phyloP scores from a whole-genome alignment of 257 asterid genomes.

The Cordia subcordata region DNA sequence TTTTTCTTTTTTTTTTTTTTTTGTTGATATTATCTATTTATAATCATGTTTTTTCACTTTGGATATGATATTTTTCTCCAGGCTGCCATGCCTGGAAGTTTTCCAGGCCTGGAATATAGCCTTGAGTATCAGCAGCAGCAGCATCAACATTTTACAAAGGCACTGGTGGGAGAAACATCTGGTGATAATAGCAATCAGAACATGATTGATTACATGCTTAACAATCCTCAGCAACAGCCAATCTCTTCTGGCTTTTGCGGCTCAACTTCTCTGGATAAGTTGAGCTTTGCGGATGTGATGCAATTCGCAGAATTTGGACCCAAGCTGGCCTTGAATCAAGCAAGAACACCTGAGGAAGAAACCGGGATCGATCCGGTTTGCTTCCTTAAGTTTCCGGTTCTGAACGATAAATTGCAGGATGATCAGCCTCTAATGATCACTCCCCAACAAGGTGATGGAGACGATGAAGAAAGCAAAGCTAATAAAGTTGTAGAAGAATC shows the following conservation, averaged over 20 bases:
- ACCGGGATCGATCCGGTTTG: constrained; percentile 58
- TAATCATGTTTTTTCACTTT: constrained; percentile 29
- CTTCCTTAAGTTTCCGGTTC: constrained; percentile 76
- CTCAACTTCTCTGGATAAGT: constrained; percentile 57
- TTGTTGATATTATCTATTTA: constrained; percentile 14
- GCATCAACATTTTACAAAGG: constrained; percentile 17
- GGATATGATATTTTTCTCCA: constrained; percentile 40
- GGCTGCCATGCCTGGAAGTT: constrained; percentile 32
- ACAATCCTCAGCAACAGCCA: constrained; percentile 18
- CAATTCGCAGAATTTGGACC: constrained; percentile 88
- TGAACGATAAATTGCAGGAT: constrained; percentile 50
- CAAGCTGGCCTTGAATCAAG: constrained; percentile 49
- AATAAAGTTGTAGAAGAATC: constrained; percentile 8
- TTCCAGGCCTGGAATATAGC: constrained; percentile 33
- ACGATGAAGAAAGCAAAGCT: constrained; percentile 17
- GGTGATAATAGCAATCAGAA: constrained; percentile 25
- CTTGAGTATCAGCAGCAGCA: constrained; percentile 27
- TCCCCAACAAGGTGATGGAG: constrained; percentile 18
- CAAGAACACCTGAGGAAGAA: constrained; percentile 39
- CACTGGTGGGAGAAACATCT: constrained; percentile 32
- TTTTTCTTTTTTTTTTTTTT: too few relatives aligned
- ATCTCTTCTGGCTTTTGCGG: constrained; percentile 29
- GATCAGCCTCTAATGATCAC: constrained; percentile 26
- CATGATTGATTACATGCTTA: constrained; percentile 61
- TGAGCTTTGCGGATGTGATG: constrained; percentile 88